A percentile compares a stretch with the other conserved stretches of the same genome.
These are phyloP conservation scores for Clohesyomyces aquaticus DNA, from an alignment of 495 filamentous ascomycete species.

Conservation along the genomic window DNA sequence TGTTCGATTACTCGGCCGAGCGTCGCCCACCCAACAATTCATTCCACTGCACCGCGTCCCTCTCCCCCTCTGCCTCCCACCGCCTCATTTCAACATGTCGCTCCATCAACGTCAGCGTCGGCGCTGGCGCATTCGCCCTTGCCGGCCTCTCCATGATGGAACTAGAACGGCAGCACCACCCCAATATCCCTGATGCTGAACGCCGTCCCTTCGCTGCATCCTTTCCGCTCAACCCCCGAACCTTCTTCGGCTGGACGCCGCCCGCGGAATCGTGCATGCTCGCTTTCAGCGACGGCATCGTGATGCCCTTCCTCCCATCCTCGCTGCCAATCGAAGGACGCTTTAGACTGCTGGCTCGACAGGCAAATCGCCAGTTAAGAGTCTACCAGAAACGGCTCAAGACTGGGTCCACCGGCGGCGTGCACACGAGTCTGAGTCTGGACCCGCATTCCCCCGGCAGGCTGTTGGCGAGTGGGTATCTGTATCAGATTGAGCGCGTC, in stretches of 20 bases:
- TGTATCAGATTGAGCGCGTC: slow-evolving; percentile 41
- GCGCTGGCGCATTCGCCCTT: slow-evolving; percentile 47
- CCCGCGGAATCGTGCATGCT: slow-evolving; percentile 47
- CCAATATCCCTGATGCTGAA: slow-evolving; percentile 33
- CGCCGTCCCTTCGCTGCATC: slow-evolving; percentile 44
- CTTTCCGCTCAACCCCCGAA: slow-evolving; percentile 48
- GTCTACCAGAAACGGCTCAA: slow-evolving; percentile 46
- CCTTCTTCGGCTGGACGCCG: slow-evolving; percentile 42
- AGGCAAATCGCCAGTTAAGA: slow-evolving; percentile 44
- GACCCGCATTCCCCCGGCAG: slow-evolving; percentile 34
- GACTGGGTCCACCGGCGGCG: too few relatives aligned
- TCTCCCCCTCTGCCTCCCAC: slow-evolving; percentile 30
- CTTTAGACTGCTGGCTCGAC: slow-evolving; percentile 40
- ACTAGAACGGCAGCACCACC: slow-evolving; percentile 42
- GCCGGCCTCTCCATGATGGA: slow-evolving; percentile 48
- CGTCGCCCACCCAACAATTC: slow-evolving; percentile 42
- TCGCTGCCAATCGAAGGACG: slow-evolving; percentile 39
- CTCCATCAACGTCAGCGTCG: slow-evolving; percentile 41
- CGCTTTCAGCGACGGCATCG: slow-evolving; percentile 46
- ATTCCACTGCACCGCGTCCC: slow-evolving; percentile 19
- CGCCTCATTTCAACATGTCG: slow-evolving; percentile 42
- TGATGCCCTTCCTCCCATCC: slow-evolving; percentile 45
- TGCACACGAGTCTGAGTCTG: slow-evolving; percentile 26
- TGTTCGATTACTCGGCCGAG: slow-evolving; percentile 43
- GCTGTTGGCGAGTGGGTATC: slow-evolving; percentile 45